Evolutionary conservation across 2,329 filamentous ascomycete species (phyloP).

Genomic region (Diaporthe sp.): DNA sequence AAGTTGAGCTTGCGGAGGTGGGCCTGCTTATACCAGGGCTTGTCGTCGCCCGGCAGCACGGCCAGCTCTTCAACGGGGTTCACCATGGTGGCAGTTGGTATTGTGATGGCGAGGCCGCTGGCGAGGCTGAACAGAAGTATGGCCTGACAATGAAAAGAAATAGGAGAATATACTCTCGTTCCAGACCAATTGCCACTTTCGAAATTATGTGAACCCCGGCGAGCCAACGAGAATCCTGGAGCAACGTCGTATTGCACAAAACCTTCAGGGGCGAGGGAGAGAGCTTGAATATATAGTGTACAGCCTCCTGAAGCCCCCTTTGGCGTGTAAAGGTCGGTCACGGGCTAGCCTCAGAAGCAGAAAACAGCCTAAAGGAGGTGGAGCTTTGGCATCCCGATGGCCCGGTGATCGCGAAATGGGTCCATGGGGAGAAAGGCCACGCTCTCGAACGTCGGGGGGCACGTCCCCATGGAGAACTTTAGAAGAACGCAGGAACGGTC

Average conservation of each 20-base stretch:
- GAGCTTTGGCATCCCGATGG: not conserved
- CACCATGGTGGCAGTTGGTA: not conserved
- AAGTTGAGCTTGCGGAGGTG: conserved; percentile 33
- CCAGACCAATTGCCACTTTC: not conserved
- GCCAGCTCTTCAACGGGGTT: not conserved
- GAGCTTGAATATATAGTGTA: conserved; percentile 2
- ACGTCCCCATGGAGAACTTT: conserved; percentile 16
- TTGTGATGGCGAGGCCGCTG: not conserved
- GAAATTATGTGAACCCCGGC: no score
- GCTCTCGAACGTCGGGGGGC: conserved; percentile 16
- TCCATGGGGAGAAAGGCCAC: conserved; percentile 7
- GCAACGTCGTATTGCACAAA: not conserved
- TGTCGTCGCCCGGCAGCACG: conserved; percentile 5
- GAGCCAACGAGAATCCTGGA: not conserved
- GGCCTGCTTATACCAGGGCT: conserved; percentile 29
- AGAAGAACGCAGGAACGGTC: not conserved
- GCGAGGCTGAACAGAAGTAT: not conserved
- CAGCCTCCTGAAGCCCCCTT: conserved; percentile 25
- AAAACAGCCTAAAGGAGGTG: not conserved
- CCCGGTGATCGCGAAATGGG: conserved; percentile 19
- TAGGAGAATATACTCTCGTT: not conserved
- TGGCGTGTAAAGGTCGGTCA: not conserved
- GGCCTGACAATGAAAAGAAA: not conserved
- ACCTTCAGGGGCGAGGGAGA: not conserved
- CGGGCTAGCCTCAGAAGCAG: not conserved